Percentiles rank a stretch among this genome's conserved stretches.
These are phyloP conservation scores for Proliferodiscus dingleyae DNA, from an alignment of 2,329 filamentous ascomycete species.

Conservation along the genomic window DNA sequence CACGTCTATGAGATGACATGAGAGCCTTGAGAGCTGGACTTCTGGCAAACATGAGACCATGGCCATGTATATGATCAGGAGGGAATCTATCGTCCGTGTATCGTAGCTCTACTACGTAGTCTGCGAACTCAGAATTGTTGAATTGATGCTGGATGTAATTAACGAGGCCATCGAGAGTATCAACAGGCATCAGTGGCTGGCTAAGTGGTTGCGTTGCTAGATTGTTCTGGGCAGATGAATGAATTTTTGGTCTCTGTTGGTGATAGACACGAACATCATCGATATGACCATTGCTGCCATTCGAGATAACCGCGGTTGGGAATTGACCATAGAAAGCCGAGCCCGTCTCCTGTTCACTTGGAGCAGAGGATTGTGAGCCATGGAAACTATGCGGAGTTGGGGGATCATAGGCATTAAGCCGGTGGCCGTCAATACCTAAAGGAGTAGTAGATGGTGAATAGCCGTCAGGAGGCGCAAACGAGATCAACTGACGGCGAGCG, in stretches of 20 bases:
- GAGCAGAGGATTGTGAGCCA: constrained; percentile 53
- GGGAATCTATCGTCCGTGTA: constrained; percentile 37
- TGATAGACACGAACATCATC: constrained; percentile 28
- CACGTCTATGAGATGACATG: constrained; percentile 24
- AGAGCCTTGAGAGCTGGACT: constrained; percentile 40
- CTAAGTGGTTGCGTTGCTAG: constrained; percentile 7
- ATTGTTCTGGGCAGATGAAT: constrained; percentile 8
- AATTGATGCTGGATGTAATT: constrained; percentile 38
- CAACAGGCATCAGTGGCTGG: constrained; percentile 24
- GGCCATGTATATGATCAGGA: constrained; percentile 45
- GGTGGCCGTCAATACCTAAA: constrained; percentile 18
- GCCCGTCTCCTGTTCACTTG: constrained; percentile 38
- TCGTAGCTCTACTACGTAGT: constrained; percentile 44
- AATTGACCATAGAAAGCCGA: constrained; percentile 35
- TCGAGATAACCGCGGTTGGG: constrained; percentile 37
- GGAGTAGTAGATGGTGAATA: constrained; percentile 32
- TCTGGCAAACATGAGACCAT: constrained; percentile 51
- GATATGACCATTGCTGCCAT: constrained; percentile 33
- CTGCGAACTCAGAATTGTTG: constrained; percentile 37
- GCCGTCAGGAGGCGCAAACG: constrained; percentile 31
- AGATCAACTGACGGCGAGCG: constrained; percentile 26
- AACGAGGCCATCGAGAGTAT: constrained; percentile 35
- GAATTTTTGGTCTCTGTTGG: constrained; percentile 20
- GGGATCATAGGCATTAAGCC: constrained; percentile 39
- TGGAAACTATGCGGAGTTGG: constrained; percentile 58